Conservation (phyloP, 768 basidiomycete genomes). For the Mycena maculata region DNA sequence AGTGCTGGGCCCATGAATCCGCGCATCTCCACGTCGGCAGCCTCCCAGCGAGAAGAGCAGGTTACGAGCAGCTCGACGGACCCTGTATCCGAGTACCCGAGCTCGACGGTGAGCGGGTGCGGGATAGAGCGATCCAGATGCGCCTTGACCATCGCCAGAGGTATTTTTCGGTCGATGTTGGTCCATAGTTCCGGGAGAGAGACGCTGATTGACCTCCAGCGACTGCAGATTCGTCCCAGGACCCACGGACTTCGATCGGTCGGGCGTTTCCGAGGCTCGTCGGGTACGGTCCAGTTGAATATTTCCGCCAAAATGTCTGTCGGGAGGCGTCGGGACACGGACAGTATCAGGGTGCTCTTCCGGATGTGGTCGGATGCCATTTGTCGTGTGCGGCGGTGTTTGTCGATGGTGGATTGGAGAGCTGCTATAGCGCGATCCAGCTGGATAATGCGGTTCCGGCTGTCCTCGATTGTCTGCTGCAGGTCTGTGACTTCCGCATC, state of each 20-base stretch:
- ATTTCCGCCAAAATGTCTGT: conserved; percentile 8
- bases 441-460: background rate
- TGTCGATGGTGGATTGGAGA: conserved; percentile 5
- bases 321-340: conserved; percentile 8
- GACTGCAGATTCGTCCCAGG: conserved; percentile 13
- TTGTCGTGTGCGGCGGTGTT: conserved; percentile 1
- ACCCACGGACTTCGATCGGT: conserved; percentile 18
- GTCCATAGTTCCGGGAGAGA: conserved; percentile 9
- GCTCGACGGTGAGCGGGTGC: conserved; percentile 16
- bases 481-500: background rate
- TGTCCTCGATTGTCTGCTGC: background rate
- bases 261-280: background rate
- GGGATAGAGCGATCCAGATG: conserved; percentile 15
- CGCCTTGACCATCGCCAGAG: background rate
- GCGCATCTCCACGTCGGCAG: conserved; percentile 16
- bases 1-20: conserved; percentile 8
- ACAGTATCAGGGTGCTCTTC: background rate
- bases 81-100: conserved; percentile 9
- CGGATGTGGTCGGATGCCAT: background rate
- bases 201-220: conserved; percentile 9
- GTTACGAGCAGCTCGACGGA: conserved; percentile 7
- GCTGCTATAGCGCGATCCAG: conserved; percentile 4
- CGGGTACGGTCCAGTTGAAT: conserved; percentile 12
- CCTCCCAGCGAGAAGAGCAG: conserved; percentile 1
- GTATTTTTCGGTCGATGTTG: background rate